These are phyloP conservation scores for Cafeteria roenbergensis DNA, from an alignment of 108 stramenopile species.

Conservation along the genomic window DNA sequence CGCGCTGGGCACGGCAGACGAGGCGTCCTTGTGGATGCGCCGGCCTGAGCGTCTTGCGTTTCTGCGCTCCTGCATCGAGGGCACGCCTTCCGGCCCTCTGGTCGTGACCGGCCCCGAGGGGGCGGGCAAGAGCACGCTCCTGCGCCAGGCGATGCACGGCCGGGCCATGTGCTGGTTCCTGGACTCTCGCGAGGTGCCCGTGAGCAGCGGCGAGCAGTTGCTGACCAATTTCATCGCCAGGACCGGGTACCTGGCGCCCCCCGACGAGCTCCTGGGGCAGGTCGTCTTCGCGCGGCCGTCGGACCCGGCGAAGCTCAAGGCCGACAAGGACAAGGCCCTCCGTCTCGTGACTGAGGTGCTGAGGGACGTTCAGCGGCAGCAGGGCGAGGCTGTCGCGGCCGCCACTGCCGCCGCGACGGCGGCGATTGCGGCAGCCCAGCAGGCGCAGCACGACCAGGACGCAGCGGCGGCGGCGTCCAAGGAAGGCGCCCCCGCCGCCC, in stretches of 20 bases:
- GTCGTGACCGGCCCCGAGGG: conserved; percentile 6
- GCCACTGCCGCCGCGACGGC: too few relatives aligned
- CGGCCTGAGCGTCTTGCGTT: neutral
- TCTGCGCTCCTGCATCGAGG: neutral
- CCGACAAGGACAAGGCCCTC: neutral
- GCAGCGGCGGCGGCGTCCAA: too few relatives aligned
- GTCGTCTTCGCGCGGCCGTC: neutral
- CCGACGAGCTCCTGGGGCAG: neutral
- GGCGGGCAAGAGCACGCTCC: neutral
- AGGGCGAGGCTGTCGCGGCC: too few relatives aligned
- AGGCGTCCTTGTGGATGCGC: neutral
- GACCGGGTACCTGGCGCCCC: neutral
- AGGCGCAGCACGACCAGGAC: too few relatives aligned
- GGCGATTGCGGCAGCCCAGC: too few relatives aligned
- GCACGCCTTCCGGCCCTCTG: neutral
- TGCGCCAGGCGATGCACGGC: neutral
- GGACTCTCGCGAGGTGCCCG: conserved; percentile 1
- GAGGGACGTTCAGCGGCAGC: neutral
- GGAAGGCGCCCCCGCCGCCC: too few relatives aligned
- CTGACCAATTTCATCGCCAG: neutral
- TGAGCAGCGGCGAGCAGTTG: neutral
- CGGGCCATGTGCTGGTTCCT: neutral
- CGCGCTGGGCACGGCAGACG: neutral
- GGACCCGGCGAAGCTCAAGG: neutral
- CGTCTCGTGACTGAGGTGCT: neutral